A percentile compares a stretch with the other conserved stretches of the same genome.
Conservation (phyloP, 192 early-diverging fungal species). For the Backusella sp. region DNA sequence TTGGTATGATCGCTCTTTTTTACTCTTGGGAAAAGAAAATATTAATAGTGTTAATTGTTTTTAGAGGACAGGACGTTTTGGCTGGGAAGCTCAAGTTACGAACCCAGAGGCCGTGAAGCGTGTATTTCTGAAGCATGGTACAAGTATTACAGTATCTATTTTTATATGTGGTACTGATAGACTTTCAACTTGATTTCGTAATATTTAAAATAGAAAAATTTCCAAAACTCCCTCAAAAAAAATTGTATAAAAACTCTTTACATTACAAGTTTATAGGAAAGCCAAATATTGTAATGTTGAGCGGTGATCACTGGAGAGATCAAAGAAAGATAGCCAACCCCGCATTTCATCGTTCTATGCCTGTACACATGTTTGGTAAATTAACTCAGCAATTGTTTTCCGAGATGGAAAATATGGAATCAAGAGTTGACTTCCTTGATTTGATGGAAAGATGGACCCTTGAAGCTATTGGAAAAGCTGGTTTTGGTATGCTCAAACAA, state of each 20-base stretch:
- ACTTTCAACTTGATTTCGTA: background rate
- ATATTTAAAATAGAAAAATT: background rate
- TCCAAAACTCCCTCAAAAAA: background rate
- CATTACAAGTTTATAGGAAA: background rate
- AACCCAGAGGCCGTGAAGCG: background rate
- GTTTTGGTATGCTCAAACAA: background rate
- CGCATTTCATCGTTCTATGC: constrained; percentile 33
- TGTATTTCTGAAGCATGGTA: background rate
- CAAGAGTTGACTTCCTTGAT: background rate
- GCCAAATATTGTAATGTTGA: background rate
- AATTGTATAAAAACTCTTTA: background rate
- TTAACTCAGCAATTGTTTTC: constrained; percentile 21
- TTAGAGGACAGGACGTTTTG: background rate
- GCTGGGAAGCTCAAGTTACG: background rate
- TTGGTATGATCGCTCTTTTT: background rate
- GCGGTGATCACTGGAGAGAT: background rate
- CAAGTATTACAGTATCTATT: background rate
- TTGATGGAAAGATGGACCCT: background rate
- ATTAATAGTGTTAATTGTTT: background rate
- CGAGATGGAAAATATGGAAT: background rate
- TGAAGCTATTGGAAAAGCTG: background rate
- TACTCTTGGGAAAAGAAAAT: background rate
- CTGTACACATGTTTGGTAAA: constrained; percentile 20
- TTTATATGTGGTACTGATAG: background rate
- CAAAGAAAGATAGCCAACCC: constrained; percentile 22